Base-by-base conservation (phyloP, 179 eudicot species). In the Dionaea muscipula region DNA sequence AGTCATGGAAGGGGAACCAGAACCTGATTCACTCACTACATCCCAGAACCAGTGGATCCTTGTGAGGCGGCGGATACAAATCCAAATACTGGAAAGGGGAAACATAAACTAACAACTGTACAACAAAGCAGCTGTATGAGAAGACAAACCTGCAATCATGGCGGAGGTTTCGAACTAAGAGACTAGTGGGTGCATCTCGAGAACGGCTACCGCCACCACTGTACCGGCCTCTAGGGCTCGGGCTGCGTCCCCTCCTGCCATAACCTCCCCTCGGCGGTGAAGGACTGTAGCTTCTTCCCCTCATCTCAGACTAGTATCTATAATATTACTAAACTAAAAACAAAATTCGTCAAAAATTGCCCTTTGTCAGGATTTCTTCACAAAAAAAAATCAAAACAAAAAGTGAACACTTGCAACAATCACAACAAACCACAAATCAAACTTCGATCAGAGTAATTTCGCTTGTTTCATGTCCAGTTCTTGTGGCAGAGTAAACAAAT, bases 221-320 rank as follows among this genome's bases (percentile, higher is more conserved):
- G 53, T 75, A 70, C n/a, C 81, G 78, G 11, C 74, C 79, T 70
- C 83, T 78, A 10, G 95, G 95, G 51, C 85, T 83, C 0, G 95
- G 97, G 67, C 84, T 85, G 28, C 89, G 82, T 7, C 69, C 60
- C 55, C 85, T 65, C 58, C 90, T 72, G 64, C 81, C 70, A 60
- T 76, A 74, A 27, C 85, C 70, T 4, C 76, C 77, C 69, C 89
- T 79, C 35, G 89, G 94, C 1, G 88, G 95, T 8, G 97, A 90
- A 0, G 95, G 95, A 53, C 79, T 90, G 77, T 85, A 85, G 49
- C 93, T 80, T 68, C 94, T 83, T 61, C 85, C 85, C 67, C 91
- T 82, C 86, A 82, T 82, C 53, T 48, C 1, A 9, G 47, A 8
- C n/a, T n/a, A n/a, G n/a, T n/a, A n/a, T n/a, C n/a, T n/a, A n/a